phyloP scores from a whole-genome alignment of 257 asterid species.

The Solanum bulbocastanum region DNA sequence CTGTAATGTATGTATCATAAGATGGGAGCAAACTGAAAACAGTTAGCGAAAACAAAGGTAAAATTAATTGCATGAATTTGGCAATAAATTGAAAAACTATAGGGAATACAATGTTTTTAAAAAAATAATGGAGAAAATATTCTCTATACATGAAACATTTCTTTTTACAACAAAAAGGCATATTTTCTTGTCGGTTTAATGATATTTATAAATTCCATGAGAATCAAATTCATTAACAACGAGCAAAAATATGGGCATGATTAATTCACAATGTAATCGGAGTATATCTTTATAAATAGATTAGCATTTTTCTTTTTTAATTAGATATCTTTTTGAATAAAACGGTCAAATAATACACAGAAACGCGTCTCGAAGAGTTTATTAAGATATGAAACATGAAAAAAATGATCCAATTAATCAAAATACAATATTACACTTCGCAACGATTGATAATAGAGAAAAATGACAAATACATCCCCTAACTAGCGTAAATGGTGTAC shows the following conservation, averaged over 20 bases:
- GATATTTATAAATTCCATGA: not conserved
- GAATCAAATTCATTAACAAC: not conserved
- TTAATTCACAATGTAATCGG: not conserved
- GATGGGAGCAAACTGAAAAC: not conserved
- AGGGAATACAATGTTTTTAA: not conserved
- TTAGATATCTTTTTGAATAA: not conserved
- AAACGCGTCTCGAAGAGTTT: not conserved
- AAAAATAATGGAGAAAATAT: not conserved
- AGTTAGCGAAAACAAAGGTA: not conserved
- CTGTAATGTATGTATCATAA: not conserved
- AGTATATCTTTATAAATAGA: not conserved
- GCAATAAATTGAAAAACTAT: not conserved
- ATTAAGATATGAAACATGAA: not conserved
- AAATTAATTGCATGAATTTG: not conserved
- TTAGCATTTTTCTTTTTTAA: too few relatives aligned
- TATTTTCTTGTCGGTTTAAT: not conserved
- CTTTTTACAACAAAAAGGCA: not conserved
- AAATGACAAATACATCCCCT: accelerated
- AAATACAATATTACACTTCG: not conserved
- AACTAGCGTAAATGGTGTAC: too few relatives aligned
- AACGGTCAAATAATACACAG: too few relatives aligned
- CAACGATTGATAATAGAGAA: not conserved
- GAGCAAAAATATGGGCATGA: not conserved
- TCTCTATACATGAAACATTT: not conserved
- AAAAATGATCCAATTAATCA: too few relatives aligned